These are phyloP conservation scores for Hyphopichia khmerensis DNA, from an alignment of 1,139 yeast species.

Conservation along the genomic window DNA sequence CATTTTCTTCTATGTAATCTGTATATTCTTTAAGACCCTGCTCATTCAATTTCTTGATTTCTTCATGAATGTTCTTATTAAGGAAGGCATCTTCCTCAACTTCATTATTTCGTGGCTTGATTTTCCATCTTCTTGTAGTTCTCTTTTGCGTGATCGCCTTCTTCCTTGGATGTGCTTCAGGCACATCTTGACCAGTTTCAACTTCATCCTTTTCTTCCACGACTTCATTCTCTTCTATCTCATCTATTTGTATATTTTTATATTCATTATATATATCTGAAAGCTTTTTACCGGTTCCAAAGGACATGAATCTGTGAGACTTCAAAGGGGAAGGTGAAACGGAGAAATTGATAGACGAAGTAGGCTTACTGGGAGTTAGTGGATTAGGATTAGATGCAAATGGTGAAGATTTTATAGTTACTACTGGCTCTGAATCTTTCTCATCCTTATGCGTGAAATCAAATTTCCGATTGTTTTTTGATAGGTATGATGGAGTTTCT, in stretches of 20 bases:
- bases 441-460: constrained; percentile 9
- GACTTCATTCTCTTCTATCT: constrained; percentile 12
- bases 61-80: constrained; percentile 40
- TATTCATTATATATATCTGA: constrained; percentile 40
- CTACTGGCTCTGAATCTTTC: not conserved
- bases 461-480: constrained; percentile 22
- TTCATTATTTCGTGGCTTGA: constrained; percentile 39
- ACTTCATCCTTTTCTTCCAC: constrained; percentile 4
- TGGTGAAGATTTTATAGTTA: constrained; percentile 4
- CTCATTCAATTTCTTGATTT: constrained; percentile 30
- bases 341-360: constrained; percentile 21
- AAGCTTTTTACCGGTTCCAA: constrained; percentile 23
- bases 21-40: constrained; percentile 18
- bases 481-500: constrained; percentile 38
- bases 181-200: constrained; percentile 3
- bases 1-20: constrained; percentile 21
- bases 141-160: constrained; percentile 56
- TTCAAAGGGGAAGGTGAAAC: constrained; percentile 49
- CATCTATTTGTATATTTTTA: constrained; percentile 18
- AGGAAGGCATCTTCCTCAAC: constrained; percentile 19
- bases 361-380: constrained; percentile 11
- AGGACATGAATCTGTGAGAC: constrained; percentile 33
- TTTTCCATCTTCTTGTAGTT: constrained; percentile 59
- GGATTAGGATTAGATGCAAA: constrained; percentile 6
- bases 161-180: constrained; percentile 11